Evolutionary conservation across 768 basidiomycete species (phyloP).

Genomic region (Punctularia strigosozonata): DNA sequence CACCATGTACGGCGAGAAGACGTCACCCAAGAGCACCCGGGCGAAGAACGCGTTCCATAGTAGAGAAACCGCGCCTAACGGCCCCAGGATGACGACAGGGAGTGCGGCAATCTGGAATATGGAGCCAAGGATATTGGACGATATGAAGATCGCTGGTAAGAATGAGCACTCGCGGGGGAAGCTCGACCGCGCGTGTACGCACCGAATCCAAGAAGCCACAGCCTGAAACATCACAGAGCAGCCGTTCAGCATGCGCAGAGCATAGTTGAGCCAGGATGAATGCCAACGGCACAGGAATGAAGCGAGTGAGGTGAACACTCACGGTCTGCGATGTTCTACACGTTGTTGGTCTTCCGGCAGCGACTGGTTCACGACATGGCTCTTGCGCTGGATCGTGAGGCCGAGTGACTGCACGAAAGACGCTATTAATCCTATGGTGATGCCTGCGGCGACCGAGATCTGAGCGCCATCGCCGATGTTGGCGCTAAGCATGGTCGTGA

Average conservation of each 20-base stretch:
- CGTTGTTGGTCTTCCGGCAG: constrained; percentile 52
- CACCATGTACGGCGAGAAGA: constrained; percentile 75
- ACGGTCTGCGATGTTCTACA: constrained; percentile 74
- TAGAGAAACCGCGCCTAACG: constrained; percentile 83
- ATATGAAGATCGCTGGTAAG: constrained; percentile 55
- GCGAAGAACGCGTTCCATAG: constrained; percentile 95
- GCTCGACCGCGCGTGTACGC: constrained; percentile 10
- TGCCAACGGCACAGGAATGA: constrained; percentile 3
- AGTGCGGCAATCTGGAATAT: constrained; percentile 89
- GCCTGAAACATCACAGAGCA: constrained; percentile 25
- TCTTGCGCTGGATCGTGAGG: constrained; percentile 87
- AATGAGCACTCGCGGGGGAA: constrained; percentile 2
- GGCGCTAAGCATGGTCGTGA: too few relatives aligned
- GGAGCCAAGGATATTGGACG: constrained; percentile 80
- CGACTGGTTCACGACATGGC: constrained; percentile 74
- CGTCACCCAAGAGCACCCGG: constrained; percentile 70
- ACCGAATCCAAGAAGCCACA: constrained; percentile 83
- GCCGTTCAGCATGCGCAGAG: not conserved
- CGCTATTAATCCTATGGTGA: constrained; percentile 59
- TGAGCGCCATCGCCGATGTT: constrained; percentile 10
- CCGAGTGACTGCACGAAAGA: constrained; percentile 86
- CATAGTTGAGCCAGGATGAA: constrained; percentile 4
- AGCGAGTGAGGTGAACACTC: too few relatives aligned
- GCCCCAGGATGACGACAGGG: constrained; percentile 90
- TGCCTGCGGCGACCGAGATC: constrained; percentile 31